A percentile compares a stretch with the other conserved stretches of the same genome.
Evolutionary conservation across 345 rosid species (phyloP).

Genomic region (Syzygium jambos): DNA sequence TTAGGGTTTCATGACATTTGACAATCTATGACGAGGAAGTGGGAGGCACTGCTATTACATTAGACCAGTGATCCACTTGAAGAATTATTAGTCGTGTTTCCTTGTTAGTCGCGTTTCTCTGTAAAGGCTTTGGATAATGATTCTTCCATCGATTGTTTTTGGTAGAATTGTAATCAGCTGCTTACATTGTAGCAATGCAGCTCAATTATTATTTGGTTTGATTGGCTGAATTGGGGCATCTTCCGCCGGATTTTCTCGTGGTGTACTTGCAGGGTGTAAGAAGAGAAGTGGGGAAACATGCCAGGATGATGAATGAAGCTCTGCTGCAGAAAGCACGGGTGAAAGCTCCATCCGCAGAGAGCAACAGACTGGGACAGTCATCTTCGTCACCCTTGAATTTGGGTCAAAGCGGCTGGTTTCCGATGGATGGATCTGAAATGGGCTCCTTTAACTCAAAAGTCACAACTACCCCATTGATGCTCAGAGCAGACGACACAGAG

Average conservation of each 20-base stretch:
- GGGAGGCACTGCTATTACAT: not conserved
- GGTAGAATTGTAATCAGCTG: not conserved
- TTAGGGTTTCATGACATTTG: not conserved
- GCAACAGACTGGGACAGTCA: constrained; percentile 5
- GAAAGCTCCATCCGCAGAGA: not conserved
- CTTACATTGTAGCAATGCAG: not conserved
- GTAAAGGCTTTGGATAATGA: not conserved
- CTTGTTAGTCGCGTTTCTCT: not conserved
- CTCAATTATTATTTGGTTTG: not conserved
- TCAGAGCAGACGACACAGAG: not conserved
- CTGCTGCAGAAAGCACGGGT: constrained; percentile 1
- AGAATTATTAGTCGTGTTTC: not conserved
- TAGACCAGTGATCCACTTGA: not conserved
- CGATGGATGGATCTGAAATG: constrained; percentile 8
- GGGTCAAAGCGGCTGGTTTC: not conserved
- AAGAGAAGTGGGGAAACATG: constrained; percentile 94
- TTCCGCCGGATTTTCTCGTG: not conserved
- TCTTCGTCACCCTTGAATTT: not conserved
- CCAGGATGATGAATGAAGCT: constrained; percentile 46
- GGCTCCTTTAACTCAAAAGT: constrained; percentile 5
- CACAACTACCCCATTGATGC: constrained; percentile 1
- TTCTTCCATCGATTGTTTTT: not conserved
- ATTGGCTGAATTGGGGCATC: not conserved
- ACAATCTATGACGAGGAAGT: not conserved
- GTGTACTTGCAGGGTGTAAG: constrained; percentile 58